Percentiles rank a stretch among this genome's conserved stretches.
phyloP scores from a whole-genome alignment of 208 protist species.

The Trypanosoma mega region DNA sequence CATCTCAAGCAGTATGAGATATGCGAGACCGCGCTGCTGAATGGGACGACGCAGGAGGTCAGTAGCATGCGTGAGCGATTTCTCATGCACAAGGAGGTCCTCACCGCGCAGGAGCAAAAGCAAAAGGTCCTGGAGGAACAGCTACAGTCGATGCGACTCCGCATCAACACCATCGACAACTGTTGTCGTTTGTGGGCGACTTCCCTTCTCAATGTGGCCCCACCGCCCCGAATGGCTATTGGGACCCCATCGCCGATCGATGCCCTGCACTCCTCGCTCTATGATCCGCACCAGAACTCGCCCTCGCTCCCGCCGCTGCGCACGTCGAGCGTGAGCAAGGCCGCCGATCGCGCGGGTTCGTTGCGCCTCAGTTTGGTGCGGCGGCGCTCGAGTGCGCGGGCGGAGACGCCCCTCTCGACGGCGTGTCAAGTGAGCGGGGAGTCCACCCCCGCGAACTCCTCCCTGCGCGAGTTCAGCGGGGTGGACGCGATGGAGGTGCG shows the following conservation, averaged over 20 bases:
- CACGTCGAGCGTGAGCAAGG: no score
- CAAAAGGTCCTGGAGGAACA: conserved; percentile 53
- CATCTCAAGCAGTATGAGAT: conserved; percentile 69
- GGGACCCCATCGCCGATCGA: not conserved
- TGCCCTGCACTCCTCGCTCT: no score
- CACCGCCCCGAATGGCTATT: not conserved
- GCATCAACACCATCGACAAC: conserved; percentile 16
- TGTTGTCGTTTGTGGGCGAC: conserved; percentile 18
- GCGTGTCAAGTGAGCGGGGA: not conserved
- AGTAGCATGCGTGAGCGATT: conserved; percentile 73
- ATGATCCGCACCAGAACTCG: no score
- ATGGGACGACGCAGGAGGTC: conserved; percentile 58
- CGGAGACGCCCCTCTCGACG: not conserved
- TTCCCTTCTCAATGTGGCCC: conserved; percentile 1
- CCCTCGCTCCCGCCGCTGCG: no score
- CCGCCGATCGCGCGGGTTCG: not conserved
- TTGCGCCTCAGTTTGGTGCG: not conserved
- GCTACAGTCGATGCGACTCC: conserved; percentile 6
- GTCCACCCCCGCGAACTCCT: not conserved
- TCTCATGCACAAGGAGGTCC: conserved; percentile 61
- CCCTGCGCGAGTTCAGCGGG: not conserved
- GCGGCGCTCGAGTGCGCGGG: not conserved
- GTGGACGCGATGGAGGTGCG: conserved; percentile 54
- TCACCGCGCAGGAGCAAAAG: conserved; percentile 69
- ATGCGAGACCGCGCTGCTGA: conserved; percentile 58